These are phyloP conservation scores for Amylocystis lapponica DNA, from an alignment of 768 basidiomycete genomes.

Conservation along the genomic window DNA sequence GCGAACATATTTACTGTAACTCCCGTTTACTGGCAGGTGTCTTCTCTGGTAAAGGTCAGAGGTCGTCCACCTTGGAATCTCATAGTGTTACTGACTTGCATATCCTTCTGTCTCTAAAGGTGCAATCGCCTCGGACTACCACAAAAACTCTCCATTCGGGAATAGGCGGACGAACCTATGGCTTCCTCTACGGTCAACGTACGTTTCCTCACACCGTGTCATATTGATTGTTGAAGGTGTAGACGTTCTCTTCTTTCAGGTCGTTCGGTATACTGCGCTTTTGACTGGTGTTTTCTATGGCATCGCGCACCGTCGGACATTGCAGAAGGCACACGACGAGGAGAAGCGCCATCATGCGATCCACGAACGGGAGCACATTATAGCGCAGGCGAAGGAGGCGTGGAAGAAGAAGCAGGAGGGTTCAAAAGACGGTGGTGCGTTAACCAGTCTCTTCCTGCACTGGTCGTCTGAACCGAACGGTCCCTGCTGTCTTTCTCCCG, in stretches of 20 bases:
- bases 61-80: not conserved
- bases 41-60: not conserved
- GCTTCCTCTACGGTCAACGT: constrained; percentile 75
- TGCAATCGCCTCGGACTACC: too few species aligned
- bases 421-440: constrained; percentile 48
- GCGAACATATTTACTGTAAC: not conserved
- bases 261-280: constrained; percentile 91
- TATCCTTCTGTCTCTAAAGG: not conserved
- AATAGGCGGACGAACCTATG: constrained; percentile 36
- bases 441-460: not conserved
- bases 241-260: constrained; percentile 33
- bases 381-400: constrained; percentile 84
- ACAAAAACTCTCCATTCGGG: constrained; percentile 8
- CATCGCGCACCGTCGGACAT: constrained; percentile 83
- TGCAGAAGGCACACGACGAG: constrained; percentile 76
- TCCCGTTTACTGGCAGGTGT: not conserved
- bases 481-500: constrained; percentile 6
- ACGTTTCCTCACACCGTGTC: constrained; percentile 24
- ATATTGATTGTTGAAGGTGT: not conserved
- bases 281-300: constrained; percentile 85
- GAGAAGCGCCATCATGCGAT: constrained; percentile 69
- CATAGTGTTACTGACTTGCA: not conserved
- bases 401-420: constrained; percentile 76
- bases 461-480: too few species aligned
- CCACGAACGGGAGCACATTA: constrained; percentile 68